phyloP scores from a whole-genome alignment of 139 green algal species.

The Chloropicon primus region DNA sequence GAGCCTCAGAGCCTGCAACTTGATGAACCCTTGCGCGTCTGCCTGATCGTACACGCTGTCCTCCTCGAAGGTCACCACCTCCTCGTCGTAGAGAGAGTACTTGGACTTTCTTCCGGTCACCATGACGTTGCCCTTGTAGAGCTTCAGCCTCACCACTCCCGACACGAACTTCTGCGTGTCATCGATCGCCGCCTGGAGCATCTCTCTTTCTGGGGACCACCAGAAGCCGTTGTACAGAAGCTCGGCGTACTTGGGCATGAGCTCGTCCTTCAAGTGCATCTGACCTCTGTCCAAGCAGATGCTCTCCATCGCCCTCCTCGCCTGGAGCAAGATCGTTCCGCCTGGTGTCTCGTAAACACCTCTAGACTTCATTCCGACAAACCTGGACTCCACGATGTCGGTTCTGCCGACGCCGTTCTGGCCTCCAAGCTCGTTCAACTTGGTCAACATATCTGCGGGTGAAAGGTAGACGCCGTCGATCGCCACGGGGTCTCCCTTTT shows the following conservation, averaged over 20 bases:
- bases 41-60: slow-evolving; percentile 83
- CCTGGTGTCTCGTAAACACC: slow-evolving; percentile 98
- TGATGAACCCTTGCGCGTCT: slow-evolving; percentile 89
- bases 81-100: slow-evolving; percentile 66
- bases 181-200: slow-evolving; percentile 80
- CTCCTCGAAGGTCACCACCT: slow-evolving; percentile 93
- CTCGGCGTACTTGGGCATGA: slow-evolving; percentile 62
- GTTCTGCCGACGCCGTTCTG: slow-evolving; percentile 61
- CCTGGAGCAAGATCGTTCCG: slow-evolving; percentile 80
- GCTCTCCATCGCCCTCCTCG: slow-evolving; percentile 15
- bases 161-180: slow-evolving; percentile 48
- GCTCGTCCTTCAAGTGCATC: slow-evolving; percentile 71
- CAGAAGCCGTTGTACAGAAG: slow-evolving; percentile 76
- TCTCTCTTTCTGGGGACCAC: slow-evolving; percentile 64
- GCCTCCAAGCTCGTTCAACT: slow-evolving; percentile 81
- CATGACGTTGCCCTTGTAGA: slow-evolving; percentile 81
- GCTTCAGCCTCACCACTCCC: slow-evolving; percentile 77
- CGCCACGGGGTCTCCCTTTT: slow-evolving; percentile 86
- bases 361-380: slow-evolving; percentile 87
- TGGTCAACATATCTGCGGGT: slow-evolving; percentile 74
- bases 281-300: slow-evolving; percentile 57
- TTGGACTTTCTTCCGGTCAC: slow-evolving; percentile 59
- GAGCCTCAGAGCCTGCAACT: slow-evolving; percentile 25
- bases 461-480: slow-evolving; percentile 75
- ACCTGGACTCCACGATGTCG: slow-evolving; percentile 97